Percentiles rank a stretch among this genome's conserved stretches.
phyloP scores from a whole-genome alignment of 352 stramenopile species.

The Pythium dissimile region DNA sequence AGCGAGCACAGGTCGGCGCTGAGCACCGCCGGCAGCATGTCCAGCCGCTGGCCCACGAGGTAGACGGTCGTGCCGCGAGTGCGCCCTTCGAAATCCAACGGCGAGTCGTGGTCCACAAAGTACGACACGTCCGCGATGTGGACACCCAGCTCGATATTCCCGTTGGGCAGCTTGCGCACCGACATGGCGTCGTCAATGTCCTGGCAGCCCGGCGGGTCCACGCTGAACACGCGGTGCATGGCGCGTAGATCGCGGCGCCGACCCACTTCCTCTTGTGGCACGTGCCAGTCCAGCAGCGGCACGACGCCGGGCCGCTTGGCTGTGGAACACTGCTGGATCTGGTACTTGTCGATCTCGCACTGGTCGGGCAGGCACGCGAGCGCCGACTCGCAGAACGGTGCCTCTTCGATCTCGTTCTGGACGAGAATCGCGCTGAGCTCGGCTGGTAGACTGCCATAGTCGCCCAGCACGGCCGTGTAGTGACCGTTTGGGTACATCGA shows the following conservation, averaged over 20 bases:
- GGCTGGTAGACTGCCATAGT: constrained; percentile 56
- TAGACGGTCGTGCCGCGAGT: constrained; percentile 95
- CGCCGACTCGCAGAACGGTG: constrained; percentile 81
- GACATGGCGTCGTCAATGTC: constrained; percentile 92
- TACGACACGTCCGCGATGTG: constrained; percentile 99
- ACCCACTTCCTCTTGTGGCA: constrained; percentile 47
- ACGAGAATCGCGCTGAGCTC: constrained; percentile 83
- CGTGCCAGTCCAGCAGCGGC: constrained; percentile 62
- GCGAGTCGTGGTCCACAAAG: constrained; percentile 95
- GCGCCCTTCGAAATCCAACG: constrained; percentile 94
- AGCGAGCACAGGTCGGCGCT: constrained; percentile 90
- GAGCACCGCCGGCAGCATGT: constrained; percentile 92
- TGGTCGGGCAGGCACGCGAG: constrained; percentile 78
- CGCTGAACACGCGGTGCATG: constrained; percentile 82
- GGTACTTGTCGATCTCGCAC: constrained; percentile 59
- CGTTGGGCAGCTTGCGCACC: constrained; percentile 67
- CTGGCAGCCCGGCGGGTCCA: constrained; percentile 86
- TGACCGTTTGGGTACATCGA: constrained; percentile 79
- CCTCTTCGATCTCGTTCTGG: constrained; percentile 77
- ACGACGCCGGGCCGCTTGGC: constrained; percentile 55
- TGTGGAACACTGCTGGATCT: constrained; percentile 72
- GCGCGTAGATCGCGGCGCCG: constrained; percentile 63
- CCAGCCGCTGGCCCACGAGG: constrained; percentile 92
- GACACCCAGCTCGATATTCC: constrained; percentile 92
- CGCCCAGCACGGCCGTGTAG: constrained; percentile 73